Evolutionary conservation across 1,139 yeast genomes (phyloP).

Genomic region (Taphrina pruni): DNA sequence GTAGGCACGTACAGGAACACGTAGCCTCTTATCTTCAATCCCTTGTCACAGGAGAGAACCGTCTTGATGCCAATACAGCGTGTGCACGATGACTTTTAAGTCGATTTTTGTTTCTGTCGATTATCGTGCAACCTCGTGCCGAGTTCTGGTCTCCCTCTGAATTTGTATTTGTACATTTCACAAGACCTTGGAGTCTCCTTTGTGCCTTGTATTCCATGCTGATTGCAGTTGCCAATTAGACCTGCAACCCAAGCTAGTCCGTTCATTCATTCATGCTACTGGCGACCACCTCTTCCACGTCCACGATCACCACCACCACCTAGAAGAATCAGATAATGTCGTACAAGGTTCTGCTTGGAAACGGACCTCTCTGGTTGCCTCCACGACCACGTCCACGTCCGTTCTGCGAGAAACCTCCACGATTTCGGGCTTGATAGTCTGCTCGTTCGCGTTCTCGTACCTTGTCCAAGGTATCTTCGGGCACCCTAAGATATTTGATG

Average conservation of each 20-base stretch:
- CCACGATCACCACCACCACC: conserved; percentile 46
- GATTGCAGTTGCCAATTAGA: conserved; percentile 18
- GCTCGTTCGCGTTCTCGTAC: conserved; percentile 79
- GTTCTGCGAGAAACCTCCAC: conserved; percentile 52
- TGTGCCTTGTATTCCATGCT: not conserved
- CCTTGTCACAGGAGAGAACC: no score
- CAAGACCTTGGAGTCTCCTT: not conserved
- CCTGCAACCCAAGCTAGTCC: not conserved
- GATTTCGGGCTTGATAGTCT: conserved; percentile 51
- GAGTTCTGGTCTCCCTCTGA: not conserved
- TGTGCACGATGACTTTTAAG: no score
- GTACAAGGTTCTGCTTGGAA: not conserved
- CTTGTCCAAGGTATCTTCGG: conserved; percentile 60
- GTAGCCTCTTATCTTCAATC: no score
- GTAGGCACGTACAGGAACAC: no score
- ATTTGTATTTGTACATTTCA: not conserved
- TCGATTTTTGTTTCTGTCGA: not conserved
- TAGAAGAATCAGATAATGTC: conserved; percentile 46
- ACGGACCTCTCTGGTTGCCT: conserved; percentile 42
- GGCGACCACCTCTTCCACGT: conserved; percentile 43
- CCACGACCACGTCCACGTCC: conserved; percentile 40
- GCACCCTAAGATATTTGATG: conserved; percentile 69
- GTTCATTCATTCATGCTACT: not conserved
- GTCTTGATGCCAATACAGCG: no score
- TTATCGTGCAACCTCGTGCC: not conserved